Evolutionary conservation across 768 basidiomycete genomes (phyloP).

Genomic region (Candolleomyces aberdarensis): DNA sequence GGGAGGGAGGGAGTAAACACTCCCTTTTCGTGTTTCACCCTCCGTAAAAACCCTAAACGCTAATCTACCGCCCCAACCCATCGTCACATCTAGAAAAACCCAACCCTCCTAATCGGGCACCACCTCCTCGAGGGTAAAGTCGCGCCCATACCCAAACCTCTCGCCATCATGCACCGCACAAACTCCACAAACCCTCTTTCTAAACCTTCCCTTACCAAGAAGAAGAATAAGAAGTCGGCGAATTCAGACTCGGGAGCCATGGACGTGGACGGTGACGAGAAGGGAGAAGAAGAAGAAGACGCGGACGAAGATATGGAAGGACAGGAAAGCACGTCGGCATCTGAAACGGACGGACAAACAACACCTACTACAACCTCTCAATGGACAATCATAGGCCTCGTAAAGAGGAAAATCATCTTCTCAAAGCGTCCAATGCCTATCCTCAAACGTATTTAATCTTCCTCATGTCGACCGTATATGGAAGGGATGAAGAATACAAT

Average conservation of each 20-base stretch:
- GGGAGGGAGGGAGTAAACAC: too few species aligned
- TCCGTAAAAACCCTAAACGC: background rate
- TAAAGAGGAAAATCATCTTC: constrained; percentile 82
- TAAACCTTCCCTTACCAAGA: constrained; percentile 14
- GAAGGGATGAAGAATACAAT: too few species aligned
- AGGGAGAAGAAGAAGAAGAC: constrained; percentile 1
- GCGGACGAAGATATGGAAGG: background rate
- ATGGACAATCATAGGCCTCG: constrained; percentile 68
- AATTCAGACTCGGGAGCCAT: background rate
- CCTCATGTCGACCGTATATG: background rate
- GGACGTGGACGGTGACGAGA: background rate
- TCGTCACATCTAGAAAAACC: constrained; percentile 52
- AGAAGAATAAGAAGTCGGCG: constrained; percentile 11
- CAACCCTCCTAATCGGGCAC: constrained; percentile 80
- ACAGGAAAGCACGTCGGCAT: too few species aligned
- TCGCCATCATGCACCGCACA: constrained; percentile 66
- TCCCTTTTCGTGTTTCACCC: too few species aligned
- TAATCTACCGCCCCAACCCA: background rate
- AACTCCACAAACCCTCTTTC: constrained; percentile 13
- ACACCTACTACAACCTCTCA: constrained; percentile 16
- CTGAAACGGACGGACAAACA: background rate
- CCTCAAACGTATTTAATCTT: background rate
- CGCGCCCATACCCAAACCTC: constrained; percentile 69
- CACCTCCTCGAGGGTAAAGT: constrained; percentile 90
- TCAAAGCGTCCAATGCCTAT: constrained; percentile 79